Conservation (phyloP, 1,284 basidiomycete species). For the Trametes hirsuta region DNA sequence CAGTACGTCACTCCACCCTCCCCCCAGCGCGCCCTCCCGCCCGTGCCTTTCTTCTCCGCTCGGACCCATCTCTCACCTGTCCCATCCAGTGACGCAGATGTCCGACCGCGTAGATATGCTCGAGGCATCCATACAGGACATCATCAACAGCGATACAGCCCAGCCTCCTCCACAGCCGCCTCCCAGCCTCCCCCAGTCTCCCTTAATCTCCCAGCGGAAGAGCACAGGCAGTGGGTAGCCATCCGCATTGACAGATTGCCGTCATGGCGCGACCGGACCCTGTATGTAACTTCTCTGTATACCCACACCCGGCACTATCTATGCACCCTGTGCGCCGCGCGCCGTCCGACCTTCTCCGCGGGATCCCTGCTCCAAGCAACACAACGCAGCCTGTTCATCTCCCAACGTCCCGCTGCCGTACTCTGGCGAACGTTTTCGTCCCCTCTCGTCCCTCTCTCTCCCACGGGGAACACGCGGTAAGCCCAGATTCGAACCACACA, state of each 20-base stretch:
- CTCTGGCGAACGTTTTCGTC: not conserved
- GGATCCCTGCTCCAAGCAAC: not conserved
- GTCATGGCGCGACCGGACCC: slow-evolving; percentile 11
- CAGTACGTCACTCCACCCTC: slow-evolving; percentile 52
- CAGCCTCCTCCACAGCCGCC: slow-evolving; percentile 20
- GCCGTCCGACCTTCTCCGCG: slow-evolving; percentile 10
- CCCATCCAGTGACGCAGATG: slow-evolving; percentile 74
- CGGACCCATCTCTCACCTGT: slow-evolving; percentile 13
- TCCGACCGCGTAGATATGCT: slow-evolving; percentile 81
- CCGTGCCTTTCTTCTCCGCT: slow-evolving; percentile 1
- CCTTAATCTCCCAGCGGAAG: slow-evolving; percentile 29
- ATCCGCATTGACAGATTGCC: slow-evolving; percentile 7
- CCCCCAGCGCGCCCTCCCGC: not conserved
- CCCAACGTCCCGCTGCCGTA: not conserved
- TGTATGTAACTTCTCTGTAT: slow-evolving; percentile 21
- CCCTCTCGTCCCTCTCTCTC: not conserved
- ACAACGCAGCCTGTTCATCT: not conserved
- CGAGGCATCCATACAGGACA: slow-evolving; percentile 81
- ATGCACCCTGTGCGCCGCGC: slow-evolving; percentile 1
- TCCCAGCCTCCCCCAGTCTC: slow-evolving; percentile 36
- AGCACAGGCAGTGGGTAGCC: slow-evolving; percentile 23
- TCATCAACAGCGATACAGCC: slow-evolving; percentile 68
- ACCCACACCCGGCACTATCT: slow-evolving; percentile 13
- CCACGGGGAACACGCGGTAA: not conserved
- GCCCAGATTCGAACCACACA: slow-evolving; percentile 1